phyloP scores from a whole-genome alignment of 768 basidiomycete species.

The Butyriboletus loyo region DNA sequence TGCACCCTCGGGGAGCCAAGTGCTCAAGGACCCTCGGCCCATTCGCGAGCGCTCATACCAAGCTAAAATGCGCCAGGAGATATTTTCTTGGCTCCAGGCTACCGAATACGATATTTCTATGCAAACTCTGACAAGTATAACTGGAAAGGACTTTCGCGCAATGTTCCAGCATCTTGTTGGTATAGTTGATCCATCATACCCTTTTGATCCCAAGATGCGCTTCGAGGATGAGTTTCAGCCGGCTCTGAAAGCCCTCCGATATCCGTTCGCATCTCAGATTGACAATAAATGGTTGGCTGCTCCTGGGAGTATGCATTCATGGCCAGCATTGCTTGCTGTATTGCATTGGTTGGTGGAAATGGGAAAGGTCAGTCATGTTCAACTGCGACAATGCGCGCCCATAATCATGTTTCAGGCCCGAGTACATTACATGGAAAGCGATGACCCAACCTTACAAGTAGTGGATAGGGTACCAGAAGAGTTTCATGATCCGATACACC shows the following conservation, averaged over 20 bases:
- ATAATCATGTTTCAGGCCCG: slow-evolving; percentile 25
- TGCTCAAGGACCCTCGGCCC: slow-evolving; percentile 71
- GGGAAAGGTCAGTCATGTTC: slow-evolving; percentile 59
- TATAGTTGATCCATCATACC: slow-evolving; percentile 67
- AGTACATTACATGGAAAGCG: slow-evolving; percentile 53
- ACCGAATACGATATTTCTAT: slow-evolving; percentile 67
- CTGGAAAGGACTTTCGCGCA: slow-evolving; percentile 79
- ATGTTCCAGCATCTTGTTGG: slow-evolving; percentile 79
- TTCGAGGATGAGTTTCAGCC: slow-evolving; percentile 83
- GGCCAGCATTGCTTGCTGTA: slow-evolving; percentile 85
- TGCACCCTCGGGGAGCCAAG: slow-evolving; percentile 52
- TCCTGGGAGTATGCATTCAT: slow-evolving; percentile 87
- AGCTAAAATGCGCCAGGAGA: slow-evolving; percentile 71
- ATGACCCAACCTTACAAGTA: slow-evolving; percentile 66
- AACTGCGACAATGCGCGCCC: neutral
- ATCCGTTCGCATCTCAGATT: slow-evolving; percentile 76
- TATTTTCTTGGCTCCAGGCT: slow-evolving; percentile 63
- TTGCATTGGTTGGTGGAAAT: slow-evolving; percentile 90
- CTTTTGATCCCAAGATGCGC: slow-evolving; percentile 50
- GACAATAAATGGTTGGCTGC: slow-evolving; percentile 86
- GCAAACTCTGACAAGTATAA: slow-evolving; percentile 71
- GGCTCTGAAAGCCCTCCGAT: slow-evolving; percentile 70
- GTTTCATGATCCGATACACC: slow-evolving; percentile 71
- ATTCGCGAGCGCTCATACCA: slow-evolving; percentile 76
- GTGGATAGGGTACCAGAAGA: slow-evolving; percentile 63